A percentile compares a stretch with the other conserved stretches of the same genome.
Conservation (phyloP, 1,284 basidiomycete genomes). For the Xerocomus amazonicus region DNA sequence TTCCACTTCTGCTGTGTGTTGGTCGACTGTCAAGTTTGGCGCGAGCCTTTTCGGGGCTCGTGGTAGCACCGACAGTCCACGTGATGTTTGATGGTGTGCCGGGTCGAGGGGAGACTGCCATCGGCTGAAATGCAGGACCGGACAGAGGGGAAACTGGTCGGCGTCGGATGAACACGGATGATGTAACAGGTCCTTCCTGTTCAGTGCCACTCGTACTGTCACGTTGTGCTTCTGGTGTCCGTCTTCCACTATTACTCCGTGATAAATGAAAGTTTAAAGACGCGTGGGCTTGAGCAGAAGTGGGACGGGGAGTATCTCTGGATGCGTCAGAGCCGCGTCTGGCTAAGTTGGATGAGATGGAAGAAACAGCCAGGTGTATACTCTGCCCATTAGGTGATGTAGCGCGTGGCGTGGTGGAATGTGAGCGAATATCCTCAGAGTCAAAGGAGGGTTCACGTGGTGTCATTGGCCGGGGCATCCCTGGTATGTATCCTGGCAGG, state of each 20-base stretch:
- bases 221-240: constrained; percentile 51
- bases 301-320: constrained; percentile 42
- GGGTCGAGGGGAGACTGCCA: constrained; percentile 58
- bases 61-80: constrained; percentile 44
- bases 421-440: constrained; percentile 65
- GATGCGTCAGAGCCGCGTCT: constrained; percentile 55
- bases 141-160: constrained; percentile 67
- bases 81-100: constrained; percentile 71
- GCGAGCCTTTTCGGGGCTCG: constrained; percentile 32
- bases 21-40: constrained; percentile 34
- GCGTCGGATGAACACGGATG: constrained; percentile 51
- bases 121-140: constrained; percentile 54
- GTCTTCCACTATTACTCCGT: constrained; percentile 57
- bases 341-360: constrained; percentile 37
- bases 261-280: constrained; percentile 51
- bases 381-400: constrained; percentile 51
- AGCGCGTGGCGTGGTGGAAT: constrained; percentile 75
- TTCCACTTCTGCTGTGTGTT: constrained; percentile 56
- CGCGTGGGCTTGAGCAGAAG: constrained; percentile 44
- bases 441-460: constrained; percentile 62
- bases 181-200: constrained; percentile 42
- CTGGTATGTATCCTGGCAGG: constrained; percentile 79
- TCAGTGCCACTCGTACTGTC: constrained; percentile 41
- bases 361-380: constrained; percentile 31
- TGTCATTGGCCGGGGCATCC: constrained; percentile 84